A percentile compares a stretch with the other conserved stretches of the same genome.
phyloP scores from a whole-genome alignment of 1,284 basidiomycete genomes.

The Trametes pubescens region DNA sequence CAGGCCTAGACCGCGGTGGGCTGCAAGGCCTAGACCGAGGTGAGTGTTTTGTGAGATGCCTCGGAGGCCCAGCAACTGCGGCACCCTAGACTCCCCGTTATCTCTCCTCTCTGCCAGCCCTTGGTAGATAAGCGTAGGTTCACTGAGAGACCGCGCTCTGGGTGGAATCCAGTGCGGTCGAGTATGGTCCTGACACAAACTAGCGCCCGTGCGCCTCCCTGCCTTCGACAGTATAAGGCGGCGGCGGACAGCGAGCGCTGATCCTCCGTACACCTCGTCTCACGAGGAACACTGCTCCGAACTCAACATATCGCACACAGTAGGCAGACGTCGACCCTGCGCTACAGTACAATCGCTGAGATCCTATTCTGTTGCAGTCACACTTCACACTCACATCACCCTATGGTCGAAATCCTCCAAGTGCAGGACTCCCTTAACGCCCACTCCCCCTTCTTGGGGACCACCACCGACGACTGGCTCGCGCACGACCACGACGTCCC shows the following conservation, averaged over 20 bases:
- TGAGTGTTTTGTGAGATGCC: not conserved
- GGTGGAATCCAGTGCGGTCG: conserved; percentile 9
- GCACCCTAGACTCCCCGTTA: not conserved
- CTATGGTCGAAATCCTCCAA: conserved; percentile 17
- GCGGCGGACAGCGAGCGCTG: not conserved
- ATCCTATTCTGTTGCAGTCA: not conserved
- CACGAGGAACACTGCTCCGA: not conserved
- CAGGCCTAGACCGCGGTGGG: not conserved
- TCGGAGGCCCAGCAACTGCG: not conserved
- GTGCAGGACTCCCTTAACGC: conserved; percentile 5
- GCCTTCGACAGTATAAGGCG: not conserved
- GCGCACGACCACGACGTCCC: conserved; percentile 31
- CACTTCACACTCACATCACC: too few species aligned
- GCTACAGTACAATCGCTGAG: not conserved
- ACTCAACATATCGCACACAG: not conserved
- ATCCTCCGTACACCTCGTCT: not conserved
- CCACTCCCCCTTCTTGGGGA: not conserved
- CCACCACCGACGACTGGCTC: conserved; percentile 30
- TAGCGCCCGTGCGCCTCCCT: not conserved
- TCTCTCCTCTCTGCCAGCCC: not conserved
- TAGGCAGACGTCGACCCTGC: not conserved
- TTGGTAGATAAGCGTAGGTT: not conserved
- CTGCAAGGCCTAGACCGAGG: not conserved
- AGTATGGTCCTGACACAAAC: not conserved
- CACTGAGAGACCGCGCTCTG: not conserved